A percentile compares a stretch with the other conserved stretches of the same genome.
Conservation (phyloP, 2,329 filamentous ascomycete species). For the Penicillium hesseltinei region DNA sequence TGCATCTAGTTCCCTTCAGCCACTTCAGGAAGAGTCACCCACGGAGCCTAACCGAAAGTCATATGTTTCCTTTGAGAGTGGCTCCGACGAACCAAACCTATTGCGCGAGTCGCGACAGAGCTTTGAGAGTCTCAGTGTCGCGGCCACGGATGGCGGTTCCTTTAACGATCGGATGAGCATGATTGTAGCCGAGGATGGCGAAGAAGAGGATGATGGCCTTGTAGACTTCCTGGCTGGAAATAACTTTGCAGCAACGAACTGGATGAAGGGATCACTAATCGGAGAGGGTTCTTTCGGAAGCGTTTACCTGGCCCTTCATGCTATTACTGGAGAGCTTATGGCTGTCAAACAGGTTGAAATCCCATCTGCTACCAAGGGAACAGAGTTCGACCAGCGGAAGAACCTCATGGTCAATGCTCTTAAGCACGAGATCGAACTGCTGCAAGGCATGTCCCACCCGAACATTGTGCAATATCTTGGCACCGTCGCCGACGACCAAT, state of each 20-base stretch:
- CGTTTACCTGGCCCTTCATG: slow-evolving; percentile 91
- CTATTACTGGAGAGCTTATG: slow-evolving; percentile 94
- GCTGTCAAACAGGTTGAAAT: slow-evolving; percentile 98
- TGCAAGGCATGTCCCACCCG: slow-evolving; percentile 89
- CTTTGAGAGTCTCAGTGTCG: slow-evolving; percentile 73
- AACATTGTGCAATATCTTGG: slow-evolving; percentile 99
- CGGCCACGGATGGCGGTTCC: slow-evolving; percentile 64
- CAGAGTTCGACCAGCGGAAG: slow-evolving; percentile 81
- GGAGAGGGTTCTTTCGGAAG: slow-evolving; percentile 95
- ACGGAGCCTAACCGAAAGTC: slow-evolving; percentile 88
- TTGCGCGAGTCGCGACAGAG: slow-evolving; percentile 70
- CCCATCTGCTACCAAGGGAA: slow-evolving; percentile 73
- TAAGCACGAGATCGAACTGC: slow-evolving; percentile 91
- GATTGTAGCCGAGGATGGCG: slow-evolving; percentile 83
- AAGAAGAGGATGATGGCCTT: slow-evolving; percentile 66
- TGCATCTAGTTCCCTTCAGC: slow-evolving; percentile 82
- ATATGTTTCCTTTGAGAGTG: slow-evolving; percentile 71
- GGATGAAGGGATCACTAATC: slow-evolving; percentile 98
- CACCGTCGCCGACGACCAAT: slow-evolving; percentile 83
- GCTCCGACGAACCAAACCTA: slow-evolving; percentile 72
- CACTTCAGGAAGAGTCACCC: slow-evolving; percentile 84
- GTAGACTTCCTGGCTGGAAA: slow-evolving; percentile 82
- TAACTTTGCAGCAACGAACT: slow-evolving; percentile 95
- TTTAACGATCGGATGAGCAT: slow-evolving; percentile 79
- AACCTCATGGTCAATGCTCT: slow-evolving; percentile 97